Conservation (phyloP, 2,329 filamentous ascomycete species). For the Endoconidiophora laricicola region DNA sequence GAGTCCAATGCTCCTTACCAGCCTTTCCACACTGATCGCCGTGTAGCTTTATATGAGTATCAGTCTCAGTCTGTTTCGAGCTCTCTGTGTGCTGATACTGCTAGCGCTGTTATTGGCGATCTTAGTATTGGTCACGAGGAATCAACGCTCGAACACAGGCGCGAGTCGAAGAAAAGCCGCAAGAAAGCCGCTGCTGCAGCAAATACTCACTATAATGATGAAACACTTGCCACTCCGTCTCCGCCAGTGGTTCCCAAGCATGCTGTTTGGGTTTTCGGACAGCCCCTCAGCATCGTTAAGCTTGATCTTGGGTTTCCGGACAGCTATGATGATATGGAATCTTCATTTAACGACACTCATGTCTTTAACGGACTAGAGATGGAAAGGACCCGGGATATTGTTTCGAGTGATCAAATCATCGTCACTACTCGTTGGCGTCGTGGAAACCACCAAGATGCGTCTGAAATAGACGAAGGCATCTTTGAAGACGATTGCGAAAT, state of each 20-base stretch:
- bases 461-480: constrained; percentile 49
- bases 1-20: constrained; percentile 93
- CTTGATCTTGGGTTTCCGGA: constrained; percentile 34
- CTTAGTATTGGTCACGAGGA: constrained; percentile 23
- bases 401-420: constrained; percentile 46
- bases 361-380: constrained; percentile 35
- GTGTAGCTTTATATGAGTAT: constrained; percentile 66
- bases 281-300: constrained; percentile 31
- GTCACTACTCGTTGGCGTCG: constrained; percentile 56
- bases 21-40: constrained; percentile 81
- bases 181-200: constrained; percentile 11
- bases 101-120: constrained; percentile 20
- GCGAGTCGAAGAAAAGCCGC: constrained; percentile 22
- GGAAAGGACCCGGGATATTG: constrained; percentile 17
- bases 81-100: too few relatives aligned
- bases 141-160: constrained; percentile 26
- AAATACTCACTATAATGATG: neutral
- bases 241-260: neutral
- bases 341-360: constrained; percentile 36
- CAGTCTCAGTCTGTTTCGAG: neutral
- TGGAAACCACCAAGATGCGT: constrained; percentile 23
- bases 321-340: constrained; percentile 32
- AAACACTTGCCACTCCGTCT: neutral
- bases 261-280: constrained; percentile 42
- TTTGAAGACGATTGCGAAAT: constrained; percentile 91